phyloP scores from a whole-genome alignment of 768 basidiomycete genomes.

The Lanmaoa pseudosensibilis region DNA sequence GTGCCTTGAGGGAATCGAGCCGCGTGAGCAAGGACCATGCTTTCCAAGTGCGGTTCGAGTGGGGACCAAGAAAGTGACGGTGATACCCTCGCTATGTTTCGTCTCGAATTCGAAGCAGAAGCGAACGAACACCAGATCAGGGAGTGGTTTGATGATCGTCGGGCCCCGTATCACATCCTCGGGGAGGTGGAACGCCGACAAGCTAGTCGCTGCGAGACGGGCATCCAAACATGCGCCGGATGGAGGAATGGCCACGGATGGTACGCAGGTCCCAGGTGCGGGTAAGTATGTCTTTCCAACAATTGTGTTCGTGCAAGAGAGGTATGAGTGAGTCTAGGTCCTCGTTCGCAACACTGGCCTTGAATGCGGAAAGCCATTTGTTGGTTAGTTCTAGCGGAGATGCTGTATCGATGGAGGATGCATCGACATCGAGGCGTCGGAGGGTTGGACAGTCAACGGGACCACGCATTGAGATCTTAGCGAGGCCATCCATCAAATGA shows the following conservation, averaged over 20 bases:
- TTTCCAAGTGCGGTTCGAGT: constrained; percentile 47
- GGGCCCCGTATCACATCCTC: constrained; percentile 29
- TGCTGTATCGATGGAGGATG: constrained; percentile 4
- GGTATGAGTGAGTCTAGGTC: background rate
- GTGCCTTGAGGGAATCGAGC: constrained; percentile 53
- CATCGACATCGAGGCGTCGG: constrained; percentile 17
- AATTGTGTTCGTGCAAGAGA: constrained; percentile 26
- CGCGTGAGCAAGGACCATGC: constrained; percentile 60
- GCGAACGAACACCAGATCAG: constrained; percentile 59
- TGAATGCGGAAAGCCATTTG: constrained; percentile 25
- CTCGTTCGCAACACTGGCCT: background rate
- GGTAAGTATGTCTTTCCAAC: constrained; percentile 54
- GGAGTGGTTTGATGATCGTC: constrained; percentile 41
- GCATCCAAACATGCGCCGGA: constrained; percentile 39
- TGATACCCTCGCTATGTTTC: constrained; percentile 47
- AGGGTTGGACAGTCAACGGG: constrained; percentile 23
- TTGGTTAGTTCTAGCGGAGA: constrained; percentile 9
- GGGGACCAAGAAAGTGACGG: constrained; percentile 52
- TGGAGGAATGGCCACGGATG: constrained; percentile 38
- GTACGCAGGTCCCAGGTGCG: constrained; percentile 58
- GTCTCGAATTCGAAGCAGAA: constrained; percentile 57
- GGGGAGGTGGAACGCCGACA: constrained; percentile 20
- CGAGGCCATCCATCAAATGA: too few relatives aligned
- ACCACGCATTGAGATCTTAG: background rate
- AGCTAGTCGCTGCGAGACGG: constrained; percentile 30